Evolutionary conservation across 768 basidiomycete genomes (phyloP), one percentile per base, ranked within the genome.

Genomic region (Panaeolus papilionaceus): DNA sequence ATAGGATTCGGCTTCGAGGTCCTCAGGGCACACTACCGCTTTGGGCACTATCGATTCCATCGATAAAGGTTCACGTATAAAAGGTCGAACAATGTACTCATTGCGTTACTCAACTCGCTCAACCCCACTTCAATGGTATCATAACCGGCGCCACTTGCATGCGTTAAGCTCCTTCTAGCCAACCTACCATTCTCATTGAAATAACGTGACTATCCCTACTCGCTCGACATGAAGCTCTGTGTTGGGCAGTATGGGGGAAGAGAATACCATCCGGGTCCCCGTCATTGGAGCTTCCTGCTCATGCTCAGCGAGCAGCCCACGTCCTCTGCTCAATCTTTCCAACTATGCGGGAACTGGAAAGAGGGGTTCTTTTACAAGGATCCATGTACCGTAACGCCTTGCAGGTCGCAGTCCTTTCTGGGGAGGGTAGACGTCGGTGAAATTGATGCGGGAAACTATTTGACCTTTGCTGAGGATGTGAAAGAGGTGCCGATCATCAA

Each of bases 371-470:
- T 58, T 16, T 58, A 58, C 38, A 65, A 65, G 20, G 45, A 54
- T 23, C 64, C 64, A 54, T 38, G 54, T 10, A 54, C 23, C 26
- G 64, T 65, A 26, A 28, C 28, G 10, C 49, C 49, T 16, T 51
- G 38, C 12, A 65, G 39, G 20, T 51, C 45, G 9, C 39, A 47
- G 33, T 38, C 45, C 9, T 65, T 51, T 33, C 47, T 65, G 18
- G 64, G 64, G 33, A 58, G 38, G 23, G 39, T 65, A 16, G 64
- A 54, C 18, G 64, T 54, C 38, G 64, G 64, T 39, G 54, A 39
- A 16, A 39, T 65, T 4, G 64, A 65, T 39, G 33, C 4, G 4
- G 54, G 49, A 23, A 47, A 40, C 14, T 51, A 39, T 18, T 38
- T 40, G 33, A 54, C 38, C 5, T 65, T 40, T 8, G 49, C 47